Conservation (phyloP, 2,329 filamentous ascomycete genomes). For the Acrodontium crateriforme region DNA sequence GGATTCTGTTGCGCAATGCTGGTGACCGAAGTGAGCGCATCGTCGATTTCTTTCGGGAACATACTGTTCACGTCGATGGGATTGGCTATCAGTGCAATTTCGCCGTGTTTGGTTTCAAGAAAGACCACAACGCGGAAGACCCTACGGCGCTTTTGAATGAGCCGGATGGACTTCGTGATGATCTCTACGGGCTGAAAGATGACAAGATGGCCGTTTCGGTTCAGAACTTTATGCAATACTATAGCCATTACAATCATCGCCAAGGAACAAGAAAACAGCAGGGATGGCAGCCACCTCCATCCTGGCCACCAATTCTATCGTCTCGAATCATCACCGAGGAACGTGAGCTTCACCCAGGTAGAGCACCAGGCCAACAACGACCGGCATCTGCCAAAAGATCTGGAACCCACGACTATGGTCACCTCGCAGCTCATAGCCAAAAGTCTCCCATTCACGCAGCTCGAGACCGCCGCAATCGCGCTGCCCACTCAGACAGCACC, state of each 20-base stretch:
- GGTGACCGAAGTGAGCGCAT: constrained; percentile 83
- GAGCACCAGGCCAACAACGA: constrained; percentile 1
- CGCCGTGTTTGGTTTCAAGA: constrained; percentile 93
- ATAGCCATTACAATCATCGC: constrained; percentile 31
- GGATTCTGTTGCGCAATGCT: constrained; percentile 74
- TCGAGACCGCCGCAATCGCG: constrained; percentile 1
- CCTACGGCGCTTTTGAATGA: constrained; percentile 22
- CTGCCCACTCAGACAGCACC: background rate
- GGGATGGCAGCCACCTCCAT: constrained; percentile 18
- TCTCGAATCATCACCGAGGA: too few relatives aligned
- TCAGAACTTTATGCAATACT: constrained; percentile 88
- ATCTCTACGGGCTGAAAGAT: constrained; percentile 91
- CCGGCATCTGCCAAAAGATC: constrained; percentile 3
- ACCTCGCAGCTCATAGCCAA: background rate
- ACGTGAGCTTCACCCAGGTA: constrained; percentile 1
- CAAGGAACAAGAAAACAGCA: constrained; percentile 11
- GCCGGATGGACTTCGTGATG: constrained; percentile 52
- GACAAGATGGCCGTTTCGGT: constrained; percentile 98
- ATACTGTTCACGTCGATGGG: constrained; percentile 92
- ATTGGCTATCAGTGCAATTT: constrained; percentile 95
- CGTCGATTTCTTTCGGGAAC: constrained; percentile 95
- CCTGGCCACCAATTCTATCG: constrained; percentile 19
- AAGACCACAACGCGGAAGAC: constrained; percentile 43
- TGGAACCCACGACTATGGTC: background rate
- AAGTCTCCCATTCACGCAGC: background rate